Conservation (phyloP, 805 yeast species). For the Candida tibetensis region DNA sequence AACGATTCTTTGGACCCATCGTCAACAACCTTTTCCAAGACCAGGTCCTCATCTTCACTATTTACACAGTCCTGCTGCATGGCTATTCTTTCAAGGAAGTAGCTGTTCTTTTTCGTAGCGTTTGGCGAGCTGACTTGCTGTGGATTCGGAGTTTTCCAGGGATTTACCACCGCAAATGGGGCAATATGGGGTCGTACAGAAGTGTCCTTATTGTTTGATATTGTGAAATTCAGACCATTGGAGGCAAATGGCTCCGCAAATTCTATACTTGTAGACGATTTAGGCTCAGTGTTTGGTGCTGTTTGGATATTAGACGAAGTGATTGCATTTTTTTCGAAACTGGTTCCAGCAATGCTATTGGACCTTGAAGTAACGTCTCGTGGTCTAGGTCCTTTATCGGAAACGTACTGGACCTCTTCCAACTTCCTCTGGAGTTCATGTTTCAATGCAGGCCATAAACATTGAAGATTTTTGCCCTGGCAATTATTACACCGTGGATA, state of each 20-base stretch:
- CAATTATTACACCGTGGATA: constrained; percentile 31
- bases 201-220: neutral
- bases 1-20: too few species aligned
- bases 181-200: constrained; percentile 1
- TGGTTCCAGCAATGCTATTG: neutral
- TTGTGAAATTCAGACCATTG: neutral
- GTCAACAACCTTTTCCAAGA: too few species aligned
- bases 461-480: constrained; percentile 15
- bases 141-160: constrained; percentile 2
- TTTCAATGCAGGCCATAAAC: constrained; percentile 27
- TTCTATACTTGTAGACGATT: neutral
- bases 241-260: too few species aligned
- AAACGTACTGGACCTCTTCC: constrained; percentile 21
- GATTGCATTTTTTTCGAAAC: neutral
- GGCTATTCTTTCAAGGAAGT: constrained; percentile 30
- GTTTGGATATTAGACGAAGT: neutral
- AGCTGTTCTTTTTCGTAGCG: constrained; percentile 10
- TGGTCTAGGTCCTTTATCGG: neutral
- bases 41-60: neutral
- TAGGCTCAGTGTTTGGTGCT: neutral
- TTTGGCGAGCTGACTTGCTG: constrained; percentile 5
- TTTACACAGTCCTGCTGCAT: constrained; percentile 32
- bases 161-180: constrained; percentile 1
- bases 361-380: neutral
- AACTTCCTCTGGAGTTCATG: constrained; percentile 21